Base-by-base conservation (phyloP, 148 eudicot genomes). In the Rhododendron henanense region DNA sequence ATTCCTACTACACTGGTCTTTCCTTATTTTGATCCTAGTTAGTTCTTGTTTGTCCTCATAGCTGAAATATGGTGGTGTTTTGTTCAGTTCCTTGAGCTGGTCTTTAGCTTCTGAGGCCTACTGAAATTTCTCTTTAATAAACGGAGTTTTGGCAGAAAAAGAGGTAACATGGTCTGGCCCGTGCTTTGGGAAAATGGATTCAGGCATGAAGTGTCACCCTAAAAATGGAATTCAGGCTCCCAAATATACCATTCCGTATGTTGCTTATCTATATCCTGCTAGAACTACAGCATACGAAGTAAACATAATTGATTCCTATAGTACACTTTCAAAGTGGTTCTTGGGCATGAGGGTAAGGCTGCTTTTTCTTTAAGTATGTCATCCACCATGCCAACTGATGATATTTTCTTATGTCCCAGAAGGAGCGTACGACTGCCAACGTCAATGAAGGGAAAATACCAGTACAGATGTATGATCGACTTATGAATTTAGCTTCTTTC, bases 401-500 rank as follows among this genome's bases (percentile, higher is more conserved):
- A 75, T 85, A 50, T 59, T 44, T 53, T 53, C 35, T 45, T 50
- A 65, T 37, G 63, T 48, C 16, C 35, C 83, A 25, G 75, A 86
- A 95, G 96, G 94, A 81, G 51, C 78, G 45, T 47, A 82, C 41
- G 61, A 79, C 78, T 84, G 80, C 47, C 84, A 10, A 84, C 73
- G 59, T 69, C 35, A 88, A 79, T 45, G 86, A 89, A 45, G 88
- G 41, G 61, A 86, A 89, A 79, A 80, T 85, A 67, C 89, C 92
- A 7, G 86, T 90, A 47, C 86, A 88, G 89, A 91, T 95, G 99
- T 94, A 96, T 88, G 90, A 86, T 10, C 92, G 95, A 63, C 96
- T 96, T 25, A 74, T 93, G 31, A 88, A 91, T 63, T 88, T 94
- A 90, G 98, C 98, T 79, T 87, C 94, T 44, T 83, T 87, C 77